Conservation (phyloP, 2,329 filamentous ascomycete genomes). For the Fusarium sp. region DNA sequence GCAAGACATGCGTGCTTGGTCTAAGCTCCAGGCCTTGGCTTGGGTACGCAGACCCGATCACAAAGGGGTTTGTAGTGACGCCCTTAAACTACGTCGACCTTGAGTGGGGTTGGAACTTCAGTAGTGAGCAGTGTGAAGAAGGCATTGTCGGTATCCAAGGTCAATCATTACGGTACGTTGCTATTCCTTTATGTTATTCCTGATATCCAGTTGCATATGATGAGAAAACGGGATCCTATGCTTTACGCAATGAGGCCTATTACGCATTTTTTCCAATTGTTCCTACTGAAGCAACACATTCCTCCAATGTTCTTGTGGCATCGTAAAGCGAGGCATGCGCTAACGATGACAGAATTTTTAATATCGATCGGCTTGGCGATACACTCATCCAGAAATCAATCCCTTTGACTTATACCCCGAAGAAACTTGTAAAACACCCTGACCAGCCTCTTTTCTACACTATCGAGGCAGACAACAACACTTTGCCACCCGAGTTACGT, state of each 20-base stretch:
- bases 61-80: conserved; percentile 89
- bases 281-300: conserved; percentile 79
- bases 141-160: conserved; percentile 94
- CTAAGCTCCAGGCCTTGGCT: conserved; percentile 96
- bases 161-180: conserved; percentile 80
- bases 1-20: conserved; percentile 84
- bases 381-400: conserved; percentile 89
- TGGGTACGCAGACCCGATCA: conserved; percentile 88
- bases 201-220: conserved; percentile 64
- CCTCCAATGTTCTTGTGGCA: conserved; percentile 22
- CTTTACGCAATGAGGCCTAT: conserved; percentile 64
- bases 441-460: conserved; percentile 92
- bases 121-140: conserved; percentile 91
- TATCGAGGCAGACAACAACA: conserved; percentile 92
- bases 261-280: conserved; percentile 82
- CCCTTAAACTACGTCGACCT: conserved; percentile 88
- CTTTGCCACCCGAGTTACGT: conserved; percentile 81
- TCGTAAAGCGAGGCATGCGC: conserved; percentile 10
- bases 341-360: conserved; percentile 77
- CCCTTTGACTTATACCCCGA: conserved; percentile 88
- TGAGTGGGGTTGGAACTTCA: conserved; percentile 96
- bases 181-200: conserved; percentile 44
- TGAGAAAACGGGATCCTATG: conserved; percentile 67
- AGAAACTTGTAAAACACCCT: conserved; percentile 86
- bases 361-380: conserved; percentile 84